Conservation (phyloP, 495 filamentous ascomycete genomes). For the Neurospora sp. region DNA sequence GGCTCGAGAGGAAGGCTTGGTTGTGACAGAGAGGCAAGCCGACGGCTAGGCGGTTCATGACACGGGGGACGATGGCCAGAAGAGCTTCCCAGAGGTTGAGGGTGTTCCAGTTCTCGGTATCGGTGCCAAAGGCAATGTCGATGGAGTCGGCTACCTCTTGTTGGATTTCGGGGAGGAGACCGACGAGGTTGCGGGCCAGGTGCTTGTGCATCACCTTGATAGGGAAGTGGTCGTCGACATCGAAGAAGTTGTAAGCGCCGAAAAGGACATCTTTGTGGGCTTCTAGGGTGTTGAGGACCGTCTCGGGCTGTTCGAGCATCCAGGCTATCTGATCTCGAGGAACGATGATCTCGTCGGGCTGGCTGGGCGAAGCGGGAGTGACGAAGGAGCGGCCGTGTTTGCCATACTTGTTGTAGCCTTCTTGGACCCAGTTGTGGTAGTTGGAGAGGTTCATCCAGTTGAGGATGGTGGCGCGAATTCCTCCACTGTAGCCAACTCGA, state of each 20-base stretch:
- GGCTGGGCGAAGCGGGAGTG: conserved; percentile 19
- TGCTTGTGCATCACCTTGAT: conserved; percentile 25
- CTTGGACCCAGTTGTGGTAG: conserved; percentile 20
- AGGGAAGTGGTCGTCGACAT: conserved; percentile 19
- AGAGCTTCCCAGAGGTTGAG: conserved; percentile 26
- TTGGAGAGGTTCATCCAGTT: conserved; percentile 20
- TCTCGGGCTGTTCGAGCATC: conserved; percentile 28
- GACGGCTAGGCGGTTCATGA: conserved; percentile 25
- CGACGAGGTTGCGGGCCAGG: conserved; percentile 21
- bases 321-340: conserved; percentile 23
- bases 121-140: conserved; percentile 19
- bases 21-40: conserved; percentile 18
- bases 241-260: conserved; percentile 24
- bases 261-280: conserved; percentile 22
- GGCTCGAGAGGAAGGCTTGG: conserved; percentile 16
- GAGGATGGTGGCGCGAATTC: conserved; percentile 16
- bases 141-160: conserved; percentile 21
- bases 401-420: conserved; percentile 28
- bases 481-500: conserved; percentile 19
- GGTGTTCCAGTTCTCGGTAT: conserved; percentile 22
- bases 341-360: conserved; percentile 24
- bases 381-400: conserved; percentile 23
- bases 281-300: conserved; percentile 17
- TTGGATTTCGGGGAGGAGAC: conserved; percentile 23
- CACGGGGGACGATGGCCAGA: conserved; percentile 19